These are phyloP conservation scores for Corymbia citriodora DNA, from an alignment of 441 rosid species.

Conservation along the genomic window DNA sequence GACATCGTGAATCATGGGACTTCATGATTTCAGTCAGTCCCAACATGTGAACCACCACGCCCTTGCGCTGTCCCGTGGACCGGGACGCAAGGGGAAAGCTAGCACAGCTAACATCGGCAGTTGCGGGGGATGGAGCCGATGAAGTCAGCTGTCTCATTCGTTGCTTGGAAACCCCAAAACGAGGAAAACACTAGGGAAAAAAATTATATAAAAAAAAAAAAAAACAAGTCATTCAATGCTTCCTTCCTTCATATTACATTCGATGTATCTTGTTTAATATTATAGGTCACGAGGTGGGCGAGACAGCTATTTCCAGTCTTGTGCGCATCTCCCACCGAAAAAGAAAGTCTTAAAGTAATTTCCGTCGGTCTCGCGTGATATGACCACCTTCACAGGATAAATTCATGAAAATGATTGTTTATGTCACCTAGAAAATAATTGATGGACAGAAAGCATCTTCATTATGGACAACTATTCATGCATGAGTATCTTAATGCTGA, in stretches of 20 bases:
- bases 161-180: neutral
- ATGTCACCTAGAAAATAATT: too few species aligned
- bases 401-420: too few species aligned
- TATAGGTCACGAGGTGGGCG: neutral
- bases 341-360: neutral
- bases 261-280: neutral
- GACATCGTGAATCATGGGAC: neutral
- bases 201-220: too few species aligned
- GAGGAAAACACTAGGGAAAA: neutral
- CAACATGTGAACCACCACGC: neutral
- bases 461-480: neutral
- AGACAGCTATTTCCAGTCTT: neutral
- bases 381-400: too few species aligned
- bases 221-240: too few species aligned
- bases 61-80: neutral
- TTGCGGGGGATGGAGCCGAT: neutral
- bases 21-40: neutral
- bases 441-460: neutral
- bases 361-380: neutral
- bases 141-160: neutral
- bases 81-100: neutral
- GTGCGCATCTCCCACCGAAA: neutral
- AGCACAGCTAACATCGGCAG: neutral
- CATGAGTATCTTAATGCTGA: neutral
- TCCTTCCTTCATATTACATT: neutral